Percentiles rank a stretch among this genome's conserved stretches.
Evolutionary conservation across 1,139 yeast species (phyloP).

Genomic region (Geotrichum fermentans): DNA sequence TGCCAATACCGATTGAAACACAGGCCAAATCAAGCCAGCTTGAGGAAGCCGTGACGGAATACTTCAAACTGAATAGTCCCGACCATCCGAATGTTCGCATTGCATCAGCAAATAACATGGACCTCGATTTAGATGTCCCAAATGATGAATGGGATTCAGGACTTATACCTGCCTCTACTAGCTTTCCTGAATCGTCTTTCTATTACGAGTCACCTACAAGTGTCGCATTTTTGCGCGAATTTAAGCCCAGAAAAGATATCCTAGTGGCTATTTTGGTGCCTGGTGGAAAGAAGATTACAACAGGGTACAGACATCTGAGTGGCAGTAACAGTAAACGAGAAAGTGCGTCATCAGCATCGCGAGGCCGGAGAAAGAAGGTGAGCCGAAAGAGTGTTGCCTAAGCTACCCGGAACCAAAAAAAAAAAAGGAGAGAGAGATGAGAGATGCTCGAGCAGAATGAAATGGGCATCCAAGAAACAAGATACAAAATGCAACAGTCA

Average conservation of each 20-base stretch:
- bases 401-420: no score
- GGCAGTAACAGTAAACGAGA: no score
- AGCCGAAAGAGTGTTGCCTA: no score
- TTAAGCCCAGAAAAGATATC: slow-evolving; percentile 15
- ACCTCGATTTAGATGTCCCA: neutral
- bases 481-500: no score
- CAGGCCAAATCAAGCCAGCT: neutral
- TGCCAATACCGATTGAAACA: neutral
- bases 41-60: neutral
- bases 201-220: slow-evolving; percentile 3
- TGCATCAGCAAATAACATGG: neutral
- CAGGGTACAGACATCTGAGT: neutral
- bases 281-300: slow-evolving; percentile 10
- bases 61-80: neutral
- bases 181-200: slow-evolving; percentile 3
- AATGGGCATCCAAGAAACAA: no score
- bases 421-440: no score
- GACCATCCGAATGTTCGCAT: neutral
- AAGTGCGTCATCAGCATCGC: no score
- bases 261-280: slow-evolving; percentile 18
- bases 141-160: slow-evolving; percentile 9
- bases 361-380: no score
- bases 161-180: neutral
- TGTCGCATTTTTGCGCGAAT: slow-evolving; percentile 15
- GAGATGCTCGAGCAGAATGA: no score